Percentiles rank a stretch among this genome's conserved stretches.
Evolutionary conservation across 768 basidiomycete species (phyloP).

Genomic region (Suillus americanus): DNA sequence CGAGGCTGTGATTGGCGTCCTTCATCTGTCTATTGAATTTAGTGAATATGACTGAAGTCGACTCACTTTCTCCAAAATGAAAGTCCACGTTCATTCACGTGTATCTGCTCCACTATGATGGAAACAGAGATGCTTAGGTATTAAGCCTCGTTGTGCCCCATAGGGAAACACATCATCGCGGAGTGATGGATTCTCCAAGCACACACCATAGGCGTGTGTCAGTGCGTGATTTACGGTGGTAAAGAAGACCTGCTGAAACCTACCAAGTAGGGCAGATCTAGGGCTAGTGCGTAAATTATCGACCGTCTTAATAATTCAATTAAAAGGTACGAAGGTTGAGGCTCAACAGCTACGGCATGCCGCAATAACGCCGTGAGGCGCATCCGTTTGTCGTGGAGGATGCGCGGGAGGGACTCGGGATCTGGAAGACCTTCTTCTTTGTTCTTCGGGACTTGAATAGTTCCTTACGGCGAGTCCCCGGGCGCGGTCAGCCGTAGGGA

Average conservation of each 20-base stretch:
- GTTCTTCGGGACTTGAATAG: constrained; percentile 3
- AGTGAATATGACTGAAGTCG: neutral
- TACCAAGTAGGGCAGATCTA: constrained; percentile 1
- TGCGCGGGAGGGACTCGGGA: constrained; percentile 7
- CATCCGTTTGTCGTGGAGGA: constrained; percentile 5
- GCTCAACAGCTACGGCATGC: constrained; percentile 4
- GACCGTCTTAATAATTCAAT: neutral
- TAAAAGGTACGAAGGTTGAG: constrained; percentile 6
- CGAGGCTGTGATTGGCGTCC: neutral
- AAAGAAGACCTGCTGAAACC: neutral
- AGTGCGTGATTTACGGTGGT: constrained; percentile 7
- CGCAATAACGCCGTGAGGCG: constrained; percentile 5
- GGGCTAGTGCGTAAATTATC: constrained; percentile 3
- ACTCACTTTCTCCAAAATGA: constrained; percentile 1
- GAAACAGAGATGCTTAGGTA: neutral
- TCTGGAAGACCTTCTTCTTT: neutral
- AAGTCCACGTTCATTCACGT: constrained; percentile 5
- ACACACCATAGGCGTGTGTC: neutral
- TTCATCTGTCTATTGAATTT: neutral
- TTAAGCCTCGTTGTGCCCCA: constrained; percentile 5
- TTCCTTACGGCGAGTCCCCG: neutral
- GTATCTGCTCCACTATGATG: neutral
- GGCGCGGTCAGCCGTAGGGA: neutral
- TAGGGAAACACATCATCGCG: constrained; percentile 4
- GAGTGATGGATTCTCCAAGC: constrained; percentile 8